These are phyloP conservation scores for Margaritispora aquatica DNA, from an alignment of 495 filamentous ascomycete species.

Conservation along the genomic window DNA sequence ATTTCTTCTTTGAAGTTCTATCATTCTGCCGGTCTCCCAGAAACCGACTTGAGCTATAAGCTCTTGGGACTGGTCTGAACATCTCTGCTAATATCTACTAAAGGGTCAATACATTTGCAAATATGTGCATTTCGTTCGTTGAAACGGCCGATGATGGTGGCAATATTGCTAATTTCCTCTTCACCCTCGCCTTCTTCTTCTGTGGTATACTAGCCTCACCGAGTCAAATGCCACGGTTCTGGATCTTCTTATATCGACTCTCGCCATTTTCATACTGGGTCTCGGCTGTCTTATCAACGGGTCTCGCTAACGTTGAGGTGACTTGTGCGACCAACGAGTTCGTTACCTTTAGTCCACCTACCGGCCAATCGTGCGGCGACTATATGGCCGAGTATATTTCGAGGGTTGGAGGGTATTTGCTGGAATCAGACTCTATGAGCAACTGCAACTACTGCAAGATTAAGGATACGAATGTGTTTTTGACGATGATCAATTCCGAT, in stretches of 20 bases:
- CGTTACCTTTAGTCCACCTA: constrained; percentile 45
- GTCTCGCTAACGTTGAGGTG: constrained; percentile 50
- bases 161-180: constrained; percentile 45
- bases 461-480: constrained; percentile 54
- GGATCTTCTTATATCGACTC: constrained; percentile 80
- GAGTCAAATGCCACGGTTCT: constrained; percentile 57
- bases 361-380: constrained; percentile 44
- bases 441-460: constrained; percentile 60
- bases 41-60: too few relatives aligned
- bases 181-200: constrained; percentile 52
- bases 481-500: constrained; percentile 38
- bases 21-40: too few relatives aligned
- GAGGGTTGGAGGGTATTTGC: constrained; percentile 43
- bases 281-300: constrained; percentile 52
- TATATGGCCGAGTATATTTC: constrained; percentile 51
- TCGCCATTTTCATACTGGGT: constrained; percentile 72
- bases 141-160: constrained; percentile 45
- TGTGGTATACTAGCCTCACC: constrained; percentile 41
- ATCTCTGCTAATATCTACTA: constrained; percentile 59
- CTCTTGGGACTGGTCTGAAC: constrained; percentile 2
- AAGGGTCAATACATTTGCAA: constrained; percentile 64
- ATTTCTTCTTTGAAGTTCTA: too few relatives aligned
- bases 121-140: constrained; percentile 39
- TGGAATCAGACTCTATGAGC: constrained; percentile 37
- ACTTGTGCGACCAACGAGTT: constrained; percentile 58